Evolutionary conservation across 208 protist genomes (phyloP).

Genomic region (Acanthamoeba divionensis): DNA sequence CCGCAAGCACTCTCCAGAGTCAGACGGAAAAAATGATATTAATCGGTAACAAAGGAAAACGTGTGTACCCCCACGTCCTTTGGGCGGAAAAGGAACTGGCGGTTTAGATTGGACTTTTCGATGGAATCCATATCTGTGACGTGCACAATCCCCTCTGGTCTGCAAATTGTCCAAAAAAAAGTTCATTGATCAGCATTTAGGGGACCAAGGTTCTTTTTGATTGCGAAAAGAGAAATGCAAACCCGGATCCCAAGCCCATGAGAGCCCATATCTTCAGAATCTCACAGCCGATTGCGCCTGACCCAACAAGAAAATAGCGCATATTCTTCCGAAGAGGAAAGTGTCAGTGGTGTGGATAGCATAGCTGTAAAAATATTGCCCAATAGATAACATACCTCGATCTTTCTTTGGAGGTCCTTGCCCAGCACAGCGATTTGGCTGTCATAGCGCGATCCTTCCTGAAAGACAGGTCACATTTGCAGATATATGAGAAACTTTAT

Average conservation of each 20-base stretch:
- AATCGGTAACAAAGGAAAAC: background rate
- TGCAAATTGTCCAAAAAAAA: constrained; percentile 60
- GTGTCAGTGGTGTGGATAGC: too few species aligned
- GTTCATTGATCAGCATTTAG: constrained; percentile 93
- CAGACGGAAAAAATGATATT: constrained; percentile 89
- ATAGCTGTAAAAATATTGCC: background rate
- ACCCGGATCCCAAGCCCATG: constrained; percentile 93
- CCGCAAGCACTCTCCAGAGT: constrained; percentile 90
- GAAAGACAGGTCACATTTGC: background rate
- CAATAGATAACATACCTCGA: constrained; percentile 70
- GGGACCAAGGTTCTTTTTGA: constrained; percentile 81
- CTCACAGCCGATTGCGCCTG: constrained; percentile 67
- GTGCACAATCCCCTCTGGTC: constrained; percentile 71
- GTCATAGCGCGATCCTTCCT: constrained; percentile 87
- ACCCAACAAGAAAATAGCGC: constrained; percentile 82
- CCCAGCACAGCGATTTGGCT: constrained; percentile 94
- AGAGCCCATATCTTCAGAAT: constrained; percentile 85
- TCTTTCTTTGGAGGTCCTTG: constrained; percentile 82
- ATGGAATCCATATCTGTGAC: constrained; percentile 99
- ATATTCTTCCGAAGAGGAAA: constrained; percentile 60
- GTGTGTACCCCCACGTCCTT: background rate
- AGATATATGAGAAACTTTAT: too few species aligned
- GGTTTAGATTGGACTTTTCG: constrained; percentile 98
- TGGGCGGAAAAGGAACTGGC: constrained; percentile 98
- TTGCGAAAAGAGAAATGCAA: constrained; percentile 88